Evolutionary conservation across 2,329 filamentous ascomycete species (phyloP).

Genomic region (Passalora sequoiae): DNA sequence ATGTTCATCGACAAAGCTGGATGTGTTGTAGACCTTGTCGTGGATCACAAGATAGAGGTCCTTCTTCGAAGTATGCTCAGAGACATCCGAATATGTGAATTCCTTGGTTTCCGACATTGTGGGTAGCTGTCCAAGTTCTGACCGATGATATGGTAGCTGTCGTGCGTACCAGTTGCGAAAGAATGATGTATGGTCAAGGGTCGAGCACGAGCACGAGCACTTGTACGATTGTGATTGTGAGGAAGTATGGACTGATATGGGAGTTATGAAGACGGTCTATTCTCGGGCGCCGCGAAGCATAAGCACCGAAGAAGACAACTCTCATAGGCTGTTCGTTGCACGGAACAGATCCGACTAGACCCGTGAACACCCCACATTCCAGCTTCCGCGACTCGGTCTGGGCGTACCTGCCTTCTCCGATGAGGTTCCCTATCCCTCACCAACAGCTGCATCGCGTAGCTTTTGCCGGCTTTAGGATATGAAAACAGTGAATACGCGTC

Average conservation of each 20-base stretch:
- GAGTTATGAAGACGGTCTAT: no score
- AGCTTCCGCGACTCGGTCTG: no score
- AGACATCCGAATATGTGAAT: constrained; percentile 75
- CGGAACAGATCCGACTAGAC: no score
- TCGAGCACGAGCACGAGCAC: neutral
- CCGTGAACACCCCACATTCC: no score
- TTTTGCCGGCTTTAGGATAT: neutral
- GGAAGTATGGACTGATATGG: no score
- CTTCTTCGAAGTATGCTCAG: constrained; percentile 86
- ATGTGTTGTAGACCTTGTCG: constrained; percentile 90
- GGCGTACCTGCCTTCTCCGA: no score
- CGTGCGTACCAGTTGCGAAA: no score
- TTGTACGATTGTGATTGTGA: neutral
- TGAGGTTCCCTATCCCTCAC: no score
- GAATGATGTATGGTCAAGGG: no score
- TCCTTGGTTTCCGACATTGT: constrained; percentile 54
- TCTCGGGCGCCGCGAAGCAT: no score
- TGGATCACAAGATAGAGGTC: constrained; percentile 88
- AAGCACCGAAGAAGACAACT: no score
- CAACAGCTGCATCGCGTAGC: neutral
- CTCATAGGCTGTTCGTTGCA: no score
- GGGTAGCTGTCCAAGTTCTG: constrained; percentile 10
- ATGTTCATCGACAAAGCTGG: constrained; percentile 93
- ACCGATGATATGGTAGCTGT: neutral
- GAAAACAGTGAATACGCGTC: neutral